Evolutionary conservation across 2,329 filamentous ascomycete species (phyloP).

Genomic region (Ustilaginoidea virens): DNA sequence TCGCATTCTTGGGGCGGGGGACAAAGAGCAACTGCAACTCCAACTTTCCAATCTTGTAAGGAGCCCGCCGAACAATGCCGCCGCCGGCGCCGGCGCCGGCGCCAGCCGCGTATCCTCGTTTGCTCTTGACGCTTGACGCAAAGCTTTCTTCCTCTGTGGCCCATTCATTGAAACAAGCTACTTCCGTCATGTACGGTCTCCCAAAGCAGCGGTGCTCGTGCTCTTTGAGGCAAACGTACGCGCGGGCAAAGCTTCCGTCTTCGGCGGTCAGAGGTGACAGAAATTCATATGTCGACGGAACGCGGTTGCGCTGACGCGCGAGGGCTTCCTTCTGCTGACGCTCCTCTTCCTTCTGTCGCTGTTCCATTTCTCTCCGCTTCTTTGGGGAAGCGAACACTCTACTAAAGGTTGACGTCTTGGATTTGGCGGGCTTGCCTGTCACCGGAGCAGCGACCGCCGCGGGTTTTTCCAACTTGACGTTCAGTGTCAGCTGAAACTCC

Average conservation of each 20-base stretch:
- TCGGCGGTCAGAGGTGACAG: conserved; percentile 74
- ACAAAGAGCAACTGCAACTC: conserved; percentile 91
- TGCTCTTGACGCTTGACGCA: conserved; percentile 85
- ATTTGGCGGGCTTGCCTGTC: conserved; percentile 42
- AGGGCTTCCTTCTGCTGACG: conserved; percentile 48
- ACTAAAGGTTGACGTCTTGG: conserved; percentile 80
- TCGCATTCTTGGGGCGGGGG: conserved; percentile 71
- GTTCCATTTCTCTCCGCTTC: conserved; percentile 89
- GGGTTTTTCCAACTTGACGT: conserved; percentile 82
- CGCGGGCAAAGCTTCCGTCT: conserved; percentile 86
- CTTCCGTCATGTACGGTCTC: conserved; percentile 71
- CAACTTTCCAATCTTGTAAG: conserved; percentile 93
- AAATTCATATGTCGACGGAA: conserved; percentile 70
- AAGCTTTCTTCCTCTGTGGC: conserved; percentile 69
- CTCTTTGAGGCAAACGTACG: conserved; percentile 87
- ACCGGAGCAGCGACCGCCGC: conserved; percentile 41
- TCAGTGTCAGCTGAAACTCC: conserved; percentile 96
- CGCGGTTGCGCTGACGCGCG: conserved; percentile 43
- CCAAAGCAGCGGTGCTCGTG: conserved; percentile 82
- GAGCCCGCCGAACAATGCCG: conserved; percentile 71
- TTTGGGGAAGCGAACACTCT: conserved; percentile 87
- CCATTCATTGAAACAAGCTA: conserved; percentile 98
- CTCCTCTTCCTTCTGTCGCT: conserved; percentile 68
- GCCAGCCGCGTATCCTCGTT: conserved; percentile 54
- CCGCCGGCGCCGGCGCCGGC: too few relatives aligned